A percentile compares a stretch with the other conserved stretches of the same genome.
Evolutionary conservation across 345 rosid genomes (phyloP).

Genomic region (Acer campestre): DNA sequence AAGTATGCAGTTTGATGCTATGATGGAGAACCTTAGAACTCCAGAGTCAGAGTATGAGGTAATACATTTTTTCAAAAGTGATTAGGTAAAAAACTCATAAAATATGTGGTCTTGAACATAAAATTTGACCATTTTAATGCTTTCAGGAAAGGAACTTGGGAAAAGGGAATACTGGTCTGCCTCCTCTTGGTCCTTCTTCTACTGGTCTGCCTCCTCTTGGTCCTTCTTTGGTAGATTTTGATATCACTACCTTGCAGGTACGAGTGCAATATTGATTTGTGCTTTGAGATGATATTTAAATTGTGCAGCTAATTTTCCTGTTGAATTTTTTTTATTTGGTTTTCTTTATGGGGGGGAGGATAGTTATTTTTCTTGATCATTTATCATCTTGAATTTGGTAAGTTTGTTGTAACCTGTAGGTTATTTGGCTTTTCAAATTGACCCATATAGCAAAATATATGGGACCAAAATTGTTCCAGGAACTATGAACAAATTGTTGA

Average conservation of each 20-base stretch:
- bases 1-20: constrained; percentile 63
- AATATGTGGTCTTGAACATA: constrained; percentile 9
- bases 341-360: constrained; percentile 8
- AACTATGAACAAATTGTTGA: background rate
- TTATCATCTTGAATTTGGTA: background rate
- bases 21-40: constrained; percentile 59
- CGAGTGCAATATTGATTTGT: constrained; percentile 19
- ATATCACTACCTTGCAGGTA: constrained; percentile 80
- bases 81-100: constrained; percentile 24
- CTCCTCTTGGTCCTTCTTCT: constrained; percentile 52
- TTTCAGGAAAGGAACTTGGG: constrained; percentile 62
- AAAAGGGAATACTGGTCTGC: constrained; percentile 49
- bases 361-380: background rate
- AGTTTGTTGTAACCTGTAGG: background rate
- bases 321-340: background rate
- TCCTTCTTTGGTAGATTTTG: constrained; percentile 59
- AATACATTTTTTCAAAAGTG: constrained; percentile 25
- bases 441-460: background rate
- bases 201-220: constrained; percentile 54
- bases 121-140: constrained; percentile 28
- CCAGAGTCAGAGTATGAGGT: constrained; percentile 66
- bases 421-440: background rate
- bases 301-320: constrained; percentile 14
- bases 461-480: background rate
- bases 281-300: constrained; percentile 1